A percentile compares a stretch with the other conserved stretches of the same genome.
Conservation (phyloP, 495 filamentous ascomycete species). For the Jackrogersella multiformis region DNA sequence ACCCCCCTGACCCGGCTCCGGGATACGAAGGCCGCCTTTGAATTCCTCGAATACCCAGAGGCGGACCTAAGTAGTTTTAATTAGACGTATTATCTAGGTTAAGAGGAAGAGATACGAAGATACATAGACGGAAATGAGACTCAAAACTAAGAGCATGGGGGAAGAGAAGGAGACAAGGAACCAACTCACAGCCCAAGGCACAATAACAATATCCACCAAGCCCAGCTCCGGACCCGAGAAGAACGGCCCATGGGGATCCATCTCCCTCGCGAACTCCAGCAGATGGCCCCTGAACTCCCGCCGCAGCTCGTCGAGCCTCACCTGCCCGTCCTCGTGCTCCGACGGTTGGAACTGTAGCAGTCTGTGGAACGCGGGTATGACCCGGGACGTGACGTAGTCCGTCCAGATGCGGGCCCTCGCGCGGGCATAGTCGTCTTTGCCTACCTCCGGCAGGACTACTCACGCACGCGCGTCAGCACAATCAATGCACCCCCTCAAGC, state of each 20-base stretch:
- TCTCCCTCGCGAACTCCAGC: constrained; percentile 62
- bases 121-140: background rate
- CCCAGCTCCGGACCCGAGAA: constrained; percentile 62
- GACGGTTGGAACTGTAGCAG: constrained; percentile 66
- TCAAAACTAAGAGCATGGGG: background rate
- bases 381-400: constrained; percentile 67
- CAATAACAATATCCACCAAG: constrained; percentile 64
- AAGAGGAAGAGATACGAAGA: background rate
- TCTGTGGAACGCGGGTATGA: constrained; percentile 66
- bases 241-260: constrained; percentile 62
- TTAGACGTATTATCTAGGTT: background rate
- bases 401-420: constrained; percentile 67
- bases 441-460: constrained; percentile 53
- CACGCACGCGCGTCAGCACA: background rate
- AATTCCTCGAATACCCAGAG: constrained; percentile 72
- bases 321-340: constrained; percentile 52
- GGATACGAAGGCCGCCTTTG: constrained; percentile 65
- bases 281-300: constrained; percentile 46
- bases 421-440: constrained; percentile 59
- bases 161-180: background rate
- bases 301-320: constrained; percentile 51
- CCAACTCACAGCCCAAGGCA: constrained; percentile 60
- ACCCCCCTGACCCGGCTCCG: constrained; percentile 52
- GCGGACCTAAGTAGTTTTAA: constrained; percentile 34
- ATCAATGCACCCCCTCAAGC: no score